A percentile compares a stretch with the other conserved stretches of the same genome.
These are phyloP conservation scores for Rhizopogon vesiculosus DNA, from an alignment of 768 basidiomycete genomes.

Conservation along the genomic window DNA sequence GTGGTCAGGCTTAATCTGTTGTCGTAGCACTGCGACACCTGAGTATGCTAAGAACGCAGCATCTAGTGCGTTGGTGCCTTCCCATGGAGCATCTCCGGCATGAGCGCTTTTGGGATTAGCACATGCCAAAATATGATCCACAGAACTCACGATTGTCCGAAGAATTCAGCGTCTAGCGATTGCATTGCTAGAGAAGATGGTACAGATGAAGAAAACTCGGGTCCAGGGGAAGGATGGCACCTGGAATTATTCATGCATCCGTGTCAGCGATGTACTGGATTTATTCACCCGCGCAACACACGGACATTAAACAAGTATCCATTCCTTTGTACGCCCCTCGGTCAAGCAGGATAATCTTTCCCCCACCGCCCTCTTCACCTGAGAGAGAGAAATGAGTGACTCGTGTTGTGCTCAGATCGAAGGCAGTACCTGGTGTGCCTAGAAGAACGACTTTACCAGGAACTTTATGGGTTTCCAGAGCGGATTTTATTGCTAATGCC, in stretches of 20 bases:
- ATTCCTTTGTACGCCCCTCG: slow-evolving; percentile 76
- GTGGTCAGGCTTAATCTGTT: slow-evolving; percentile 81
- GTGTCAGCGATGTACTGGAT: slow-evolving; percentile 4
- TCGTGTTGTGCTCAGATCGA: neutral
- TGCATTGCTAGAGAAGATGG: slow-evolving; percentile 62
- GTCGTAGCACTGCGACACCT: slow-evolving; percentile 72
- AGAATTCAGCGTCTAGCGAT: slow-evolving; percentile 62
- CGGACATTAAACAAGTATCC: slow-evolving; percentile 76
- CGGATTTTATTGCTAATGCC: slow-evolving; percentile 69
- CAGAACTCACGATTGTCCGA: slow-evolving; percentile 60
- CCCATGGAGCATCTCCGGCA: slow-evolving; percentile 80
- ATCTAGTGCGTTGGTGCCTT: slow-evolving; percentile 83
- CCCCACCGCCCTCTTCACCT: slow-evolving; percentile 80
- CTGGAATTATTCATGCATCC: slow-evolving; percentile 31
- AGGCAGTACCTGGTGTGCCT: slow-evolving; percentile 62
- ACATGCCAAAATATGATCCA: neutral
- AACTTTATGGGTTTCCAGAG: slow-evolving; percentile 56
- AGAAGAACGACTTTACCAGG: slow-evolving; percentile 68
- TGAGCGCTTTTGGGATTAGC: slow-evolving; percentile 50
- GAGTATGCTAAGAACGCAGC: slow-evolving; percentile 86
- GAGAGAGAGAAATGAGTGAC: slow-evolving; percentile 7
- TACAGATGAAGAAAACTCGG: slow-evolving; percentile 42
- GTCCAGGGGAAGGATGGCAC: slow-evolving; percentile 70
- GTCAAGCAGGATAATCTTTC: slow-evolving; percentile 71
- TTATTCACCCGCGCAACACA: neutral